A percentile compares a stretch with the other conserved stretches of the same genome.
These are phyloP conservation scores for Spizellomyces punctatus DNA, from an alignment of 192 early-diverging fungal genomes.

Conservation along the genomic window DNA sequence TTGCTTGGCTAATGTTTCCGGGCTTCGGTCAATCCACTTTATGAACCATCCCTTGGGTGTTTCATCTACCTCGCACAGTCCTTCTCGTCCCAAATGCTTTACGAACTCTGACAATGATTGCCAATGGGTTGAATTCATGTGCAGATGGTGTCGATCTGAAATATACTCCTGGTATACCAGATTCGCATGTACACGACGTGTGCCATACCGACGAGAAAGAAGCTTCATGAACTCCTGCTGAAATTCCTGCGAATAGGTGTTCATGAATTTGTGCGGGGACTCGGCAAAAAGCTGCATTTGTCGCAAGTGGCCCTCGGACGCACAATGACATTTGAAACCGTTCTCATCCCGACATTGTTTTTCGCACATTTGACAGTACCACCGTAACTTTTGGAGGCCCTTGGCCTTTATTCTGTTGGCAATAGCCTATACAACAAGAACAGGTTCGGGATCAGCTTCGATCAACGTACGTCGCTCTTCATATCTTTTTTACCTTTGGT, in stretches of 20 bases:
- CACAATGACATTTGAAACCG: conserved; percentile 93
- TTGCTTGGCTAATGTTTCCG: conserved; percentile 82
- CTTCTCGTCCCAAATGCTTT: conserved; percentile 82
- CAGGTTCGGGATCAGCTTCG: neutral
- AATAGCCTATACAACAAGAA: conserved; percentile 46
- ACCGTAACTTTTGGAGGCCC: conserved; percentile 84
- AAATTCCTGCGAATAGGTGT: conserved; percentile 81
- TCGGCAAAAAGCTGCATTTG: conserved; percentile 90
- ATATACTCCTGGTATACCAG: conserved; percentile 97
- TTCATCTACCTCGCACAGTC: conserved; percentile 84
- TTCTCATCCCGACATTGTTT: conserved; percentile 87
- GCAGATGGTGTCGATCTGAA: conserved; percentile 84
- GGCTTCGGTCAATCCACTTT: conserved; percentile 88
- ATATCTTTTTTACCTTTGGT: conserved; percentile 1
- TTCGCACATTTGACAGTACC: conserved; percentile 95
- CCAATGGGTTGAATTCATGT: conserved; percentile 98
- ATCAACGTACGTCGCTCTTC: neutral
- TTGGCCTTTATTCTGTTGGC: conserved; percentile 92
- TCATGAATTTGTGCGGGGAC: conserved; percentile 72
- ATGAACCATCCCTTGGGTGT: conserved; percentile 89
- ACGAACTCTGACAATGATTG: conserved; percentile 85
- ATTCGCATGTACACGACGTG: conserved; percentile 86
- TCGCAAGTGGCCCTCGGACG: conserved; percentile 87
- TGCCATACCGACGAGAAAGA: conserved; percentile 78
- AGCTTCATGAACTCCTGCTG: conserved; percentile 80